Conservation (phyloP, 2,329 filamentous ascomycete genomes). For the Aspergillus sp. region DNA sequence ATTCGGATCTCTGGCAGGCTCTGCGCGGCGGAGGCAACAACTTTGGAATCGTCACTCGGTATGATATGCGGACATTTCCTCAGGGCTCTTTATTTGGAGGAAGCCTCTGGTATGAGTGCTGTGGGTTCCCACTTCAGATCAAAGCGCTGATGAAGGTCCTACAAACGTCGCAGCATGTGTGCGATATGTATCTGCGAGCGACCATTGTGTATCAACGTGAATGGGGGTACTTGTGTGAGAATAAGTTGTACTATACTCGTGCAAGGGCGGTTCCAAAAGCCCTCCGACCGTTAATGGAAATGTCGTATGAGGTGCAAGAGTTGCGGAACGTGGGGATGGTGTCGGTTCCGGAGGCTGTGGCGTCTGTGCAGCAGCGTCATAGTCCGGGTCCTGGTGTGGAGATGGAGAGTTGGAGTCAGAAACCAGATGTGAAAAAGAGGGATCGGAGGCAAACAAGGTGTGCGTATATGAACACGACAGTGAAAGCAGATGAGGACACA, state of each 20-base stretch:
- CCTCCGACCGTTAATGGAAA: neutral
- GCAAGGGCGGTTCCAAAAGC: neutral
- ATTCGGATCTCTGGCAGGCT: neutral
- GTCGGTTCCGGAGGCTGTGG: neutral
- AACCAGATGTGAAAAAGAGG: neutral
- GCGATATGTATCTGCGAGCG: neutral
- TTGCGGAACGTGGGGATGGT: neutral
- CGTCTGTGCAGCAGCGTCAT: too few species aligned
- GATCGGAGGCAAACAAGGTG: neutral
- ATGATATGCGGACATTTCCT: neutral
- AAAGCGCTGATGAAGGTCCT: neutral
- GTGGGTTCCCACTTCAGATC: neutral
- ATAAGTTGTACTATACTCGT: neutral
- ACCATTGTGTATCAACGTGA: neutral
- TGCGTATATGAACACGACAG: neutral
- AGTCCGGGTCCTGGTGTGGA: too few species aligned
- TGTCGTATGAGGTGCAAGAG: neutral
- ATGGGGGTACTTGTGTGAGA: neutral
- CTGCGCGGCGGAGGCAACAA: neutral
- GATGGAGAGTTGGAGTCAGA: neutral
- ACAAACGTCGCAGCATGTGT: neutral
- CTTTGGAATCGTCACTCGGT: neutral
- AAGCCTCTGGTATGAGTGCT: neutral
- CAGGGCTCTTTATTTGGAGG: neutral
- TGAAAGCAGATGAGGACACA: neutral